Evolutionary conservation across 352 stramenopile genomes (phyloP).

Genomic region (Globisporangium spinosum): DNA sequence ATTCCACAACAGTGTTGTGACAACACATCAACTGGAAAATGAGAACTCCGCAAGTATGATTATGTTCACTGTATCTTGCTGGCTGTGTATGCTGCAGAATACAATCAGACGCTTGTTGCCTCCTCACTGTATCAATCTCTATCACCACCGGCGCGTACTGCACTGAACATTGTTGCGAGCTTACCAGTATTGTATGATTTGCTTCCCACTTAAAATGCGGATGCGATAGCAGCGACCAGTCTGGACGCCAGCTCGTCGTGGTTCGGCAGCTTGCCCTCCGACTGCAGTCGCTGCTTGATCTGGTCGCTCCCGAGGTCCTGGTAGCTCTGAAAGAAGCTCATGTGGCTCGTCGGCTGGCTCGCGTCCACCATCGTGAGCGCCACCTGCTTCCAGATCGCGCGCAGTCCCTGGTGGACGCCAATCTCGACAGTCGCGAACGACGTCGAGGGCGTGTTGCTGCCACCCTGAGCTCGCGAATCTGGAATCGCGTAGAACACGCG

Average conservation of each 20-base stretch:
- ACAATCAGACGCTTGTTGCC: neutral
- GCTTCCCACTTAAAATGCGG: conserved; percentile 20
- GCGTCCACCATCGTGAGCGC: conserved; percentile 40
- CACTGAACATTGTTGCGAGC: neutral
- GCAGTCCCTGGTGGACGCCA: conserved; percentile 42
- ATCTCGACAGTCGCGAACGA: conserved; percentile 35
- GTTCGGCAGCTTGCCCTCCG: conserved; percentile 39
- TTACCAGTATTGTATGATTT: neutral
- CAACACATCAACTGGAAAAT: neutral
- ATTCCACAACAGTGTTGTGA: neutral
- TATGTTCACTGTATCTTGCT: neutral
- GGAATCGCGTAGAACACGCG: conserved; percentile 43
- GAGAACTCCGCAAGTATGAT: neutral
- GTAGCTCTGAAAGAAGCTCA: conserved; percentile 19
- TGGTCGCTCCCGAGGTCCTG: conserved; percentile 18
- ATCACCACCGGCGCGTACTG: neutral
- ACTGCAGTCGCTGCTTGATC: conserved; percentile 35
- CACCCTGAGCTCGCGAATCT: neutral
- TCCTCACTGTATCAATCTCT: neutral
- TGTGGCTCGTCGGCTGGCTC: conserved; percentile 22
- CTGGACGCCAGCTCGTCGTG: conserved; percentile 61
- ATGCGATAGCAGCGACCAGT: conserved; percentile 45
- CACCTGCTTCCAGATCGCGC: conserved; percentile 55
- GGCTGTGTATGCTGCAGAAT: neutral
- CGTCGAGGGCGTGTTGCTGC: neutral